Evolutionary conservation across 2,329 filamentous ascomycete species (phyloP).

Genomic region (Cytospora chrysosperma): DNA sequence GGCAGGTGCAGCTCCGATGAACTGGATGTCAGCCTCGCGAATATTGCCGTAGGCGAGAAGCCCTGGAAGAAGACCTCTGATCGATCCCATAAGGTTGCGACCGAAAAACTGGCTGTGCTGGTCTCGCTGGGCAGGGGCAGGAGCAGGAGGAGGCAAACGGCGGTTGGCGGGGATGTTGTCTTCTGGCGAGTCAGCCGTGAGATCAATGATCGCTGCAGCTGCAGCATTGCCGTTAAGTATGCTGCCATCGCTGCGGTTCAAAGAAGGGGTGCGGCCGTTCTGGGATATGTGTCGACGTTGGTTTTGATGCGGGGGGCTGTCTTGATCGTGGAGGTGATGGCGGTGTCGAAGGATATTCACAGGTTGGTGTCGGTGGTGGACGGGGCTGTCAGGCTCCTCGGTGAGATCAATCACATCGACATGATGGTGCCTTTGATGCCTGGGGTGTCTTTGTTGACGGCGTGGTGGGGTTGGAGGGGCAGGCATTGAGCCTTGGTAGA

Average conservation of each 20-base stretch:
- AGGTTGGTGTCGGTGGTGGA: slow-evolving; percentile 13
- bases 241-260: slow-evolving; percentile 47
- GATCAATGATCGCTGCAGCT: slow-evolving; percentile 46
- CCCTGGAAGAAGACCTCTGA: slow-evolving; percentile 10
- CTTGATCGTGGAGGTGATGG: neutral
- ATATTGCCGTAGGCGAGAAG: slow-evolving; percentile 11
- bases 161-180: slow-evolving; percentile 16
- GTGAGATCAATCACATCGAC: slow-evolving; percentile 50
- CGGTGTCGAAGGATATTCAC: slow-evolving; percentile 12
- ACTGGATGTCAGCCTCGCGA: slow-evolving; percentile 33
- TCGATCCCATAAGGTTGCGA: slow-evolving; percentile 7
- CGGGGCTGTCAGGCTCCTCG: slow-evolving; percentile 48
- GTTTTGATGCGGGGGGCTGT: slow-evolving; percentile 31
- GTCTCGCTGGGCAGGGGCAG: slow-evolving; percentile 2
- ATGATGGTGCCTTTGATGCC: slow-evolving; percentile 8
- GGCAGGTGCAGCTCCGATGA: slow-evolving; percentile 24
- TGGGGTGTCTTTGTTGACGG: slow-evolving; percentile 25
- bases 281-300: slow-evolving; percentile 44
- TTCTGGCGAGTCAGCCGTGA: slow-evolving; percentile 48
- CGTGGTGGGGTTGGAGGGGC: slow-evolving; percentile 12
- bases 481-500: slow-evolving; percentile 7
- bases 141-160: slow-evolving; percentile 15
- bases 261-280: slow-evolving; percentile 40
- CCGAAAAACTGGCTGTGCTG: slow-evolving; percentile 10
- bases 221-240: slow-evolving; percentile 33